Conservation (phyloP, 2,329 filamentous ascomycete species). For the Fusarium palustre region DNA sequence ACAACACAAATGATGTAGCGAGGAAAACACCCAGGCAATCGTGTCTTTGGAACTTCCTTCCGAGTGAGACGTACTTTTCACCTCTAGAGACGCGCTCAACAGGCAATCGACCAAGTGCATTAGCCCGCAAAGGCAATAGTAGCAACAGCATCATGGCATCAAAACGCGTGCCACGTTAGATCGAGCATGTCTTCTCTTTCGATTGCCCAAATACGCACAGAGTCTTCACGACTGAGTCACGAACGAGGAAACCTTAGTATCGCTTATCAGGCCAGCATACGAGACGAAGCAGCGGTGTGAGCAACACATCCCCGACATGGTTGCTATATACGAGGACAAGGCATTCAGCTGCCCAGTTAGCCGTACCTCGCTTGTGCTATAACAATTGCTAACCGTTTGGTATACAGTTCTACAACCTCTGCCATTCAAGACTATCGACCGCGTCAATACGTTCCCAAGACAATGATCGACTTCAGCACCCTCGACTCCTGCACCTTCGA, state of each 20-base stretch:
- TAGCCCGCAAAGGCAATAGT: not conserved
- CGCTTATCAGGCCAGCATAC: not conserved
- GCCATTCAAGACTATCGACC: constrained; percentile 5
- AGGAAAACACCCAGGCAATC: not conserved
- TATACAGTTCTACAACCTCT: not conserved
- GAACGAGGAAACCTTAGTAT: not conserved
- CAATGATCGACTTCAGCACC: not conserved
- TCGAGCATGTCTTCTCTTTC: not conserved
- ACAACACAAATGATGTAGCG: not conserved
- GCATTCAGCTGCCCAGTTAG: not conserved
- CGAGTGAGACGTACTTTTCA: not conserved
- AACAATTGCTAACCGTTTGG: not conserved
- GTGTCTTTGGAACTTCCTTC: not conserved
- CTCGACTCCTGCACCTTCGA: not conserved
- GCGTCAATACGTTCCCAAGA: not conserved
- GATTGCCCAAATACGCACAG: not conserved
- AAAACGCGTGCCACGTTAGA: constrained; percentile 1
- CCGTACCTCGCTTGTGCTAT: rapidly evolving
- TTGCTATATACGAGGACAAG: not conserved
- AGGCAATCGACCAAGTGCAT: not conserved
- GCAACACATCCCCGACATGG: not conserved
- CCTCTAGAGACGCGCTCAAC: not conserved
- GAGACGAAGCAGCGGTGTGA: not conserved
- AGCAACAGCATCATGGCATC: not conserved
- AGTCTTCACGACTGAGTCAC: not conserved